Evolutionary conservation across 371 early-diverging fungal species (phyloP).

Genomic region (Sporodiniella umbellata): DNA sequence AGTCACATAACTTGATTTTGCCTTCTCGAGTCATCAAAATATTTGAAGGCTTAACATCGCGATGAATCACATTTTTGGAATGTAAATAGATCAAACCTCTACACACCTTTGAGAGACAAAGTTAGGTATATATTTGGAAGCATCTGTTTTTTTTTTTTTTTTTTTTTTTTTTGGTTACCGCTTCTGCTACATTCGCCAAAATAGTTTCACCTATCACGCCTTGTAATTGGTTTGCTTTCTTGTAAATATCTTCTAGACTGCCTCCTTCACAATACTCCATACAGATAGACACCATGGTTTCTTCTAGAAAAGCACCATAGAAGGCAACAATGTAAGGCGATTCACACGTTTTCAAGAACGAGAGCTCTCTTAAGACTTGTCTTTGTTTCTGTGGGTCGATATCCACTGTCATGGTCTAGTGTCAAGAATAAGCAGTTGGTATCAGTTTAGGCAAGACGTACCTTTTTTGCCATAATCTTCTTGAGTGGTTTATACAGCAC

Average conservation of each 20-base stretch:
- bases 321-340: slow-evolving; percentile 91
- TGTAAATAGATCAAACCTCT: slow-evolving; percentile 77
- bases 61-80: slow-evolving; percentile 80
- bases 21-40: slow-evolving; percentile 83
- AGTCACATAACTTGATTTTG: slow-evolving; percentile 92
- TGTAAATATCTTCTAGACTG: slow-evolving; percentile 77
- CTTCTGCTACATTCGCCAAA: slow-evolving; percentile 73
- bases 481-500: slow-evolving; percentile 75
- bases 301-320: slow-evolving; percentile 90
- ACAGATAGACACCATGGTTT: slow-evolving; percentile 82
- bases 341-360: slow-evolving; percentile 82
- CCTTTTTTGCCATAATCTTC: slow-evolving; percentile 91
- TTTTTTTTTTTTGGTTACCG: slow-evolving; percentile 38
- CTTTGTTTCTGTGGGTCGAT: slow-evolving; percentile 67
- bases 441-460: slow-evolving; percentile 24
- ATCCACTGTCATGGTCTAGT: slow-evolving; percentile 63
- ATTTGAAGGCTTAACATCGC: slow-evolving; percentile 93
- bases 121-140: not conserved
- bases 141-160: not conserved
- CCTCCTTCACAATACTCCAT: slow-evolving; percentile 94
- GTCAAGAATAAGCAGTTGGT: too few relatives aligned
- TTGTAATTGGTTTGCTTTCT: slow-evolving; percentile 56
- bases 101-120: slow-evolving; percentile 49
- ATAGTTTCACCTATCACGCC: slow-evolving; percentile 76
- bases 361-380: slow-evolving; percentile 88